Percentiles rank a stretch among this genome's conserved stretches.
Evolutionary conservation across 805 yeast genomes (phyloP).

Genomic region (Maudiozyma barnettii): DNA sequence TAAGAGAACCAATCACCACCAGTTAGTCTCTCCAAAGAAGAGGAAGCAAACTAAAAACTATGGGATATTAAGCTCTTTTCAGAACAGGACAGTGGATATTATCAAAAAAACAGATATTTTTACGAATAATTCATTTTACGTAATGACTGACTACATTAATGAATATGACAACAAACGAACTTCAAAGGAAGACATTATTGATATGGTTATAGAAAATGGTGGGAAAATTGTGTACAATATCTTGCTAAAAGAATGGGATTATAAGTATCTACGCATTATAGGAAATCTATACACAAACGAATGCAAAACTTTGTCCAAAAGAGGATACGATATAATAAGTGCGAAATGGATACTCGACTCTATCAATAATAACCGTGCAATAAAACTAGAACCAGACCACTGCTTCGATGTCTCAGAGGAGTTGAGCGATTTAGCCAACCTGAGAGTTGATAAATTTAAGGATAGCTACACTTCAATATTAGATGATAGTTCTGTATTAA

Average conservation of each 20-base stretch:
- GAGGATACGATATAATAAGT: slow-evolving; percentile 50
- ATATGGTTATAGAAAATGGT: slow-evolving; percentile 38
- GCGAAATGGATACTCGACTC: slow-evolving; percentile 74
- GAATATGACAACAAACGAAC: slow-evolving; percentile 17
- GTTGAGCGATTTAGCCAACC: slow-evolving; percentile 18
- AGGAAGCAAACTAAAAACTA: slow-evolving; percentile 19
- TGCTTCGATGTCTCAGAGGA: slow-evolving; percentile 35
- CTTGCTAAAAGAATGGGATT: slow-evolving; percentile 11
- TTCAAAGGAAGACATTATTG: slow-evolving; percentile 30
- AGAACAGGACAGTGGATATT: slow-evolving; percentile 1
- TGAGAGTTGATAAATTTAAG: slow-evolving; percentile 48
- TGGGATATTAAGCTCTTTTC: slow-evolving; percentile 4
- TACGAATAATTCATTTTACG: slow-evolving; percentile 36
- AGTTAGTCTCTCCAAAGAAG: slow-evolving; percentile 8
- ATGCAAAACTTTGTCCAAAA: slow-evolving; percentile 30
- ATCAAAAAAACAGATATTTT: slow-evolving; percentile 32
- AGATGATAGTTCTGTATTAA: slow-evolving; percentile 1
- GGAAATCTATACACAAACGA: slow-evolving; percentile 34
- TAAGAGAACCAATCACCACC: background rate
- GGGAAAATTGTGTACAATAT: slow-evolving; percentile 37
- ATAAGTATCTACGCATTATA: slow-evolving; percentile 23
- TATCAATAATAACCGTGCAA: slow-evolving; percentile 18
- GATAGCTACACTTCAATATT: slow-evolving; percentile 40
- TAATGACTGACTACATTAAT: slow-evolving; percentile 43
- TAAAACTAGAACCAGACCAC: slow-evolving; percentile 55